Evolutionary conservation across 306 rosid species (phyloP).

Genomic region (Pyrus betulifolia): DNA sequence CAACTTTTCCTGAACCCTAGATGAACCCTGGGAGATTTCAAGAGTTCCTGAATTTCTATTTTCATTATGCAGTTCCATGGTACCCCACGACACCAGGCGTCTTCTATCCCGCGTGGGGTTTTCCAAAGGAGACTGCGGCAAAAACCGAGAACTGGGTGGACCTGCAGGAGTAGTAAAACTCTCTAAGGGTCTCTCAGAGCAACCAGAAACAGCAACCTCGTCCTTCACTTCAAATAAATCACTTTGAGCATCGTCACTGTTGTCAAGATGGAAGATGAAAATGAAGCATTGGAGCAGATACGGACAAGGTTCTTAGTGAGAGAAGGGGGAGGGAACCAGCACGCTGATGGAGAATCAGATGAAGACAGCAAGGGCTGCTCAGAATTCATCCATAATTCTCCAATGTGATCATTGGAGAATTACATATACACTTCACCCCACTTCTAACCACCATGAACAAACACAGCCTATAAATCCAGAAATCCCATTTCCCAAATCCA

Average conservation of each 20-base stretch:
- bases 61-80: conserved; percentile 59
- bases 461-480: not conserved
- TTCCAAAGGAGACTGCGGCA: conserved; percentile 47
- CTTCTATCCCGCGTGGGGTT: conserved; percentile 47
- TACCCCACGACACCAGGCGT: conserved; percentile 49
- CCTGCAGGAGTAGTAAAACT: not conserved
- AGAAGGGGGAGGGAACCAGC: conserved; percentile 8
- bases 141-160: conserved; percentile 17
- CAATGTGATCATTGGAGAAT: conserved; percentile 33
- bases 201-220: conserved; percentile 12
- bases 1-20: conserved; percentile 37
- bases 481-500: conserved; percentile 5
- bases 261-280: conserved; percentile 27
- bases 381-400: conserved; percentile 48
- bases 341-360: conserved; percentile 31
- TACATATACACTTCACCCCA: conserved; percentile 1
- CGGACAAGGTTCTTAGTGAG: conserved; percentile 12
- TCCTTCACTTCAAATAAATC: conserved; percentile 21
- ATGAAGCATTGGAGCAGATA: conserved; percentile 25
- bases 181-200: conserved; percentile 12
- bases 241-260: conserved; percentile 21
- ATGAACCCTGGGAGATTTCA: conserved; percentile 37
- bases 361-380: conserved; percentile 49
- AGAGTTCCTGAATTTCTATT: conserved; percentile 22
- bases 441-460: conserved; percentile 15